Evolutionary conservation across 2,329 filamentous ascomycete species (phyloP).

Genomic region (Fusarium metavorans): DNA sequence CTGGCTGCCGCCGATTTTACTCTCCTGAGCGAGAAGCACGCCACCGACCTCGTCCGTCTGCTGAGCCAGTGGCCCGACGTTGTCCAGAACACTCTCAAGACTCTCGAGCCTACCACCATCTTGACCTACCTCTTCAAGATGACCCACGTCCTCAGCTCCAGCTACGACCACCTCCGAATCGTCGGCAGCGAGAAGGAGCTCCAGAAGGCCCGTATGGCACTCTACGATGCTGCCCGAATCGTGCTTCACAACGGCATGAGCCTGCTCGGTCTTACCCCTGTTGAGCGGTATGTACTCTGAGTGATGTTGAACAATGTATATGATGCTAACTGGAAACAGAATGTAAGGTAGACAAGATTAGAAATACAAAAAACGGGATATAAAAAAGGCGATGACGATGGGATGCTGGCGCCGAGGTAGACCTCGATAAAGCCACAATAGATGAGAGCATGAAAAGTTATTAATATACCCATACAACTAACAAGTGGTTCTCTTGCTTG

Average conservation of each 20-base stretch:
- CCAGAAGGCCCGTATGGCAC: slow-evolving; percentile 74
- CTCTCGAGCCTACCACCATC: slow-evolving; percentile 75
- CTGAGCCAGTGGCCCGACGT: slow-evolving; percentile 90
- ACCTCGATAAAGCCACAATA: slow-evolving; percentile 32
- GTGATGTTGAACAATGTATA: rapidly evolving
- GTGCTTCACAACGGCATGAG: slow-evolving; percentile 88
- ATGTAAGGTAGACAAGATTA: slow-evolving; percentile 39
- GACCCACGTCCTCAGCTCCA: slow-evolving; percentile 82
- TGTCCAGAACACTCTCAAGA: slow-evolving; percentile 85
- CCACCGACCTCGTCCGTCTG: slow-evolving; percentile 77
- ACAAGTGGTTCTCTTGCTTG: background rate
- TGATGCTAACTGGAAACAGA: slow-evolving; percentile 33
- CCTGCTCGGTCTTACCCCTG: slow-evolving; percentile 80
- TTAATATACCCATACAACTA: slow-evolving; percentile 44
- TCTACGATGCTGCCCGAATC: slow-evolving; percentile 81
- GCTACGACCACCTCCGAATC: slow-evolving; percentile 85
- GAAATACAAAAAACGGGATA: slow-evolving; percentile 3
- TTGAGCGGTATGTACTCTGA: slow-evolving; percentile 63
- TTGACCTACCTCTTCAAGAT: slow-evolving; percentile 83
- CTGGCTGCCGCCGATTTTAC: slow-evolving; percentile 73
- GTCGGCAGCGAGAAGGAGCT: slow-evolving; percentile 82
- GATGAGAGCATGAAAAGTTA: slow-evolving; percentile 44
- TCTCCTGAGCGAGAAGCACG: slow-evolving; percentile 78
- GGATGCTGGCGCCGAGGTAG: slow-evolving; percentile 18
- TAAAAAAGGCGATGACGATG: slow-evolving; percentile 2